Percentiles rank a stretch among this genome's conserved stretches.
Conservation (phyloP, 441 rosid species). For the Daphne laureola region DNA sequence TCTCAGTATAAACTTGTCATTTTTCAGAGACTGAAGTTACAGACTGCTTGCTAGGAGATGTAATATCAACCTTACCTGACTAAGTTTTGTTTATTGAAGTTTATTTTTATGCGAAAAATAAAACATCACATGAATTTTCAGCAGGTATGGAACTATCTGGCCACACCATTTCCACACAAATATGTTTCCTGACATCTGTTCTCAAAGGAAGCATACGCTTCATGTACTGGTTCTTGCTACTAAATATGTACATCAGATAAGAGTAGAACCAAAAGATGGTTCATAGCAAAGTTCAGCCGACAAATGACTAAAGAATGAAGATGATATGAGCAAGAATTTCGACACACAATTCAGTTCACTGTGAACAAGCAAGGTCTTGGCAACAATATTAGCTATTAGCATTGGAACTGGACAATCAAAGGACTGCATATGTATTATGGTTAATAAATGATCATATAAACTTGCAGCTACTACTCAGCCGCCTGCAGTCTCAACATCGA, state of each 20-base stretch:
- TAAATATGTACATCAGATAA: constrained; percentile 30
- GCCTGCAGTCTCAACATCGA: no score
- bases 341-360: not conserved
- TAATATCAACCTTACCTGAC: constrained; percentile 4
- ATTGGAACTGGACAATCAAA: no score
- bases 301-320: not conserved
- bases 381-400: no score
- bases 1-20: not conserved
- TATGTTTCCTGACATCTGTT: constrained; percentile 23
- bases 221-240: constrained; percentile 30
- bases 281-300: constrained; percentile 24
- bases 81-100: constrained; percentile 10
- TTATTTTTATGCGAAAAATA: no score
- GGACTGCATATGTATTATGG: no score
- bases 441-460: no score
- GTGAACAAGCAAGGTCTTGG: not conserved
- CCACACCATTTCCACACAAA: constrained; percentile 22
- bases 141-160: constrained; percentile 18
- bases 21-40: not conserved
- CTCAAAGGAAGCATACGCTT: constrained; percentile 25
- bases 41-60: constrained; percentile 1
- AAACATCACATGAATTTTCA: no score
- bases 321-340: no score
- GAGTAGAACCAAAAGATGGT: constrained; percentile 30
- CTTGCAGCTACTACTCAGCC: no score